Evolutionary conservation across 1,139 yeast genomes (phyloP).

Genomic region (Arxiozyma heterogenica): DNA sequence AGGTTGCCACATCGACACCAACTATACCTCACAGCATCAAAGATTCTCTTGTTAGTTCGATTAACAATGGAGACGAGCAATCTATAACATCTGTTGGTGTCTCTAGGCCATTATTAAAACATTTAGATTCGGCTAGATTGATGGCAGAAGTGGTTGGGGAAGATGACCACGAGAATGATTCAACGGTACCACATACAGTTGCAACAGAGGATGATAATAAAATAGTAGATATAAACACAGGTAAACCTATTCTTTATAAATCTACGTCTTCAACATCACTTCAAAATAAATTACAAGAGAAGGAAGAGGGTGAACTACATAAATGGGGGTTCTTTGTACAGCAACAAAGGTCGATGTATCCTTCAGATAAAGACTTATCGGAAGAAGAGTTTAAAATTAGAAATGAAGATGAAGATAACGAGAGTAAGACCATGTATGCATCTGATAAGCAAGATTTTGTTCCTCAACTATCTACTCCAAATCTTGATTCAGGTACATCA

Average conservation of each 20-base stretch:
- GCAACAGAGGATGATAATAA: conserved; percentile 47
- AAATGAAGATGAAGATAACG: not conserved
- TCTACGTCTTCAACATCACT: conserved; percentile 50
- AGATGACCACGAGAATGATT: conserved; percentile 6
- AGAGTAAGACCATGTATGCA: not conserved
- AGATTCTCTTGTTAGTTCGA: not conserved
- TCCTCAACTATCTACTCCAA: not conserved
- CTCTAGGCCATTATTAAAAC: conserved; percentile 15
- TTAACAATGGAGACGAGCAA: not conserved
- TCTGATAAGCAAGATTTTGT: not conserved
- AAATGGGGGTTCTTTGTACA: conserved; percentile 72
- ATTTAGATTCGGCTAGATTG: conserved; percentile 20
- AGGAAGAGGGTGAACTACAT: conserved; percentile 88
- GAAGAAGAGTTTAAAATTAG: not conserved
- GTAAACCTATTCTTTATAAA: conserved; percentile 58
- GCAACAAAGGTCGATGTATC: conserved; percentile 34
- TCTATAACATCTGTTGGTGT: not conserved
- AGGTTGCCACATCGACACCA: conserved; percentile 36
- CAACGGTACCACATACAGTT: conserved; percentile 50
- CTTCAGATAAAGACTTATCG: not conserved
- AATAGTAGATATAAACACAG: conserved; percentile 61
- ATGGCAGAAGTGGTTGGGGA: conserved; percentile 11
- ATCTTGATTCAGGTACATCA: not conserved
- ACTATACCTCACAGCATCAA: conserved; percentile 5
- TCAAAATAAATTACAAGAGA: conserved; percentile 67